phyloP scores from a whole-genome alignment of 768 basidiomycete genomes.

The Lactarius vividus region DNA sequence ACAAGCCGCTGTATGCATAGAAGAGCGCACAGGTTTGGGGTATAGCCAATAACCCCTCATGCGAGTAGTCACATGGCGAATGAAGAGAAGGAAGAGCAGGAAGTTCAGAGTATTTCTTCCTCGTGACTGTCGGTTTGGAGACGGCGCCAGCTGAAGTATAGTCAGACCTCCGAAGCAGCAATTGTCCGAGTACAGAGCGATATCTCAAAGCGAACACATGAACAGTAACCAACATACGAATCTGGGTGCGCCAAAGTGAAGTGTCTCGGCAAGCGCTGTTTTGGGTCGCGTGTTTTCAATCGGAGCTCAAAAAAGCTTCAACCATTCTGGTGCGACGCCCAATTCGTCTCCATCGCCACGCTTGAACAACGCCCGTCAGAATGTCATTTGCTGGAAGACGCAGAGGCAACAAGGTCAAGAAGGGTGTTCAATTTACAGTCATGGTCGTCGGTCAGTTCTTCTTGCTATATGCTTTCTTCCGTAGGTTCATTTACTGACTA shows the following conservation, averaged over 20 bases:
- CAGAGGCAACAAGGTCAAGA: constrained; percentile 94
- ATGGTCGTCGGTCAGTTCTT: constrained; percentile 90
- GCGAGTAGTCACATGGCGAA: constrained; percentile 43
- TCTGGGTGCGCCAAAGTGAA: background rate
- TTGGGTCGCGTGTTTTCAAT: constrained; percentile 6
- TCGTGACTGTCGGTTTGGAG: constrained; percentile 35
- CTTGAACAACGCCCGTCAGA: constrained; percentile 29
- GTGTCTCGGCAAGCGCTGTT: background rate
- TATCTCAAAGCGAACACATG: constrained; percentile 13
- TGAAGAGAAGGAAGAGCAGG: constrained; percentile 51
- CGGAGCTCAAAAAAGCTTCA: constrained; percentile 25
- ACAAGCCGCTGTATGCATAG: background rate
- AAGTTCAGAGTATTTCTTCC: constrained; percentile 57
- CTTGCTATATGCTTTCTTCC: constrained; percentile 13
- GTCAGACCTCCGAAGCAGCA: background rate
- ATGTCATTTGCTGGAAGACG: constrained; percentile 88
- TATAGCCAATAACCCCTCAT: constrained; percentile 40
- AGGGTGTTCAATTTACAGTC: constrained; percentile 96
- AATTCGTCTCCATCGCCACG: constrained; percentile 27
- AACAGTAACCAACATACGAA: constrained; percentile 8
- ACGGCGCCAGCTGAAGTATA: background rate
- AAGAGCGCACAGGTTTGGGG: constrained; percentile 7
- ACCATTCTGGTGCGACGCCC: constrained; percentile 28
- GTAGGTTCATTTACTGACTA: constrained; percentile 2
- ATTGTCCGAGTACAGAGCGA: background rate